A percentile compares a stretch with the other conserved stretches of the same genome.
phyloP scores from a whole-genome alignment of 352 stramenopile genomes.

The Peronospora destructor region DNA sequence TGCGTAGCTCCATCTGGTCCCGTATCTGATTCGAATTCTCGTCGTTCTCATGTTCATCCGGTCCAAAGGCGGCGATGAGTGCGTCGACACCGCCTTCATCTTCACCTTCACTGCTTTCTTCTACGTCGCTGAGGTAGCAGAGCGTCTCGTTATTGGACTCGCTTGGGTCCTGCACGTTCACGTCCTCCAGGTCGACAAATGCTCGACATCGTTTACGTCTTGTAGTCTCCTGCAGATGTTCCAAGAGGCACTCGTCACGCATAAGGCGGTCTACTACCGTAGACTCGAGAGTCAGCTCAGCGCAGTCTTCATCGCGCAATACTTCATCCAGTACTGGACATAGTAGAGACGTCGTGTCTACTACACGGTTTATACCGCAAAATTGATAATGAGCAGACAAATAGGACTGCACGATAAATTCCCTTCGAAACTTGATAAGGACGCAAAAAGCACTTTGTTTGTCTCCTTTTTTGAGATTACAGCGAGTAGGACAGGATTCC shows the following conservation, averaged over 20 bases:
- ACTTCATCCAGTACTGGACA: slow-evolving; percentile 16
- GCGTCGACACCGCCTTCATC: slow-evolving; percentile 29
- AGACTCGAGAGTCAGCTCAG: slow-evolving; percentile 30
- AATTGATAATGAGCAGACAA: no score
- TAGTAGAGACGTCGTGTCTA: neutral
- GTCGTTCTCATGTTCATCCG: slow-evolving; percentile 6
- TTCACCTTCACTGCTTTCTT: slow-evolving; percentile 22
- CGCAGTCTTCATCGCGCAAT: slow-evolving; percentile 29
- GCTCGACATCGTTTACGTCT: slow-evolving; percentile 25
- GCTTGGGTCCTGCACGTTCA: slow-evolving; percentile 11
- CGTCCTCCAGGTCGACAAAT: slow-evolving; percentile 11
- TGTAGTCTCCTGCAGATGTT: slow-evolving; percentile 23
- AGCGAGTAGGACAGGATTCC: no score
- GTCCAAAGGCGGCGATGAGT: slow-evolving; percentile 34
- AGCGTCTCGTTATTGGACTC: slow-evolving; percentile 8
- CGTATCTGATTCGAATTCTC: slow-evolving; percentile 27
- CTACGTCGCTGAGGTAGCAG: slow-evolving; percentile 14
- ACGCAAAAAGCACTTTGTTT: no score
- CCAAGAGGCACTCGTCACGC: slow-evolving; percentile 38
- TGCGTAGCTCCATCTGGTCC: slow-evolving; percentile 19
- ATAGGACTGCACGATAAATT: no score
- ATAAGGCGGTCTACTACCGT: slow-evolving; percentile 37
- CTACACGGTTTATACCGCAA: no score
- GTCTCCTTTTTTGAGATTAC: no score
- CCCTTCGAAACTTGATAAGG: no score